phyloP scores from a whole-genome alignment of 257 asterid genomes.

The Schizonepeta tenuifolia region DNA sequence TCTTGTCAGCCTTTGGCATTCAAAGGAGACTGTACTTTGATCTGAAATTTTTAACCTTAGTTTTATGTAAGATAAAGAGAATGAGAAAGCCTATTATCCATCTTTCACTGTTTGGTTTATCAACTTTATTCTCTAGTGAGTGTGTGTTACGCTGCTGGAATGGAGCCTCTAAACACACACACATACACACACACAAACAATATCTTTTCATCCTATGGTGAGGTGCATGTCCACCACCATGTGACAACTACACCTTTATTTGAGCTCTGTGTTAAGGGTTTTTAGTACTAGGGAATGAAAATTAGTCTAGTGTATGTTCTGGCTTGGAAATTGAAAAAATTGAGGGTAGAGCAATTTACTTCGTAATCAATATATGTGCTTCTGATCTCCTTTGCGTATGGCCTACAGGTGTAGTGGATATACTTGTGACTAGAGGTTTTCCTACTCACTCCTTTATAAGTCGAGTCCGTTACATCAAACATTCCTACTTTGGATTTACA shows the following conservation, averaged over 20 bases:
- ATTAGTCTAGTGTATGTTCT: not conserved
- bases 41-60: conserved; percentile 19
- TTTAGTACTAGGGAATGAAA: not conserved
- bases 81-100: conserved; percentile 32
- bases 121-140: conserved; percentile 32
- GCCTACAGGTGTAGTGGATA: no score
- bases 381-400: no score
- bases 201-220: not conserved
- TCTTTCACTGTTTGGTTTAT: not conserved
- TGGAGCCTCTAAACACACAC: conserved; percentile 7
- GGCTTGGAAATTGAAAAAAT: not conserved
- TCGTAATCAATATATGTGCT: no score
- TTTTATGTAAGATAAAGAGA: conserved; percentile 28
- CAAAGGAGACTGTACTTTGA: conserved; percentile 41
- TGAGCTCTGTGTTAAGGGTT: conserved; percentile 18
- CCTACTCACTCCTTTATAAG: no score
- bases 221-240: conserved; percentile 25
- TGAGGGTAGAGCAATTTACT: no score
- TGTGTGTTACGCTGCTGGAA: conserved; percentile 11
- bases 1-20: conserved; percentile 42
- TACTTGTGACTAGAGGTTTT: no score
- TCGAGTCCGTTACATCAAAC: no score
- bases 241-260: not conserved
- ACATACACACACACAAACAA: not conserved
- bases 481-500: no score